These are phyloP conservation scores for Ceratobasidium sp. DNA, from an alignment of 1,284 basidiomycete genomes.

Conservation along the genomic window DNA sequence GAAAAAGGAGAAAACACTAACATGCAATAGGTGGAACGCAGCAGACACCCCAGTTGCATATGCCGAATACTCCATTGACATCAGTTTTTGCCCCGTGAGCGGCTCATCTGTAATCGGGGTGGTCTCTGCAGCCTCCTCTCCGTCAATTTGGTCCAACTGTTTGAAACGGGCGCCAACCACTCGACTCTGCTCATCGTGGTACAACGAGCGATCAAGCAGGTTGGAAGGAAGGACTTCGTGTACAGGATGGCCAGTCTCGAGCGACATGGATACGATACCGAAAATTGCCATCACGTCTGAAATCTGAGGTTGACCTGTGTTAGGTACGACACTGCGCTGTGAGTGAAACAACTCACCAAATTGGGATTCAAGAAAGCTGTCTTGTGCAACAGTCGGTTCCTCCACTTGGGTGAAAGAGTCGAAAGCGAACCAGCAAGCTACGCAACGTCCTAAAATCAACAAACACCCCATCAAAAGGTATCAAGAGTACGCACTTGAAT, in stretches of 20 bases:
- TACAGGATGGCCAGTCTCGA: slow-evolving; percentile 61
- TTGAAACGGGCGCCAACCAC: slow-evolving; percentile 25
- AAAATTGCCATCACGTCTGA: slow-evolving; percentile 61
- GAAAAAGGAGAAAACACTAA: slow-evolving; percentile 49
- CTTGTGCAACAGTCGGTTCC: slow-evolving; percentile 56
- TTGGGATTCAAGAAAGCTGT: slow-evolving; percentile 63
- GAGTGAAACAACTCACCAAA: slow-evolving; percentile 54
- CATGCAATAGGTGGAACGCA: slow-evolving; percentile 59
- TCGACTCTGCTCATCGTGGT: slow-evolving; percentile 53
- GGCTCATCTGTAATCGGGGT: slow-evolving; percentile 45
- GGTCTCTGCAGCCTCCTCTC: slow-evolving; percentile 44
- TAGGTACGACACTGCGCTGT: slow-evolving; percentile 49
- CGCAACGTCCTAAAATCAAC: slow-evolving; percentile 22
- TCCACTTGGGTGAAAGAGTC: slow-evolving; percentile 57
- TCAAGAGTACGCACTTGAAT: slow-evolving; percentile 54
- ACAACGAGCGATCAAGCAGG: slow-evolving; percentile 59
- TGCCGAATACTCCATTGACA: slow-evolving; percentile 59
- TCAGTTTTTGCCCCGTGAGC: slow-evolving; percentile 50
- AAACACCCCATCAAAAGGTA: background rate
- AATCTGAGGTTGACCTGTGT: slow-evolving; percentile 53
- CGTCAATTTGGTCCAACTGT: slow-evolving; percentile 25
- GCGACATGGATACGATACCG: slow-evolving; percentile 60
- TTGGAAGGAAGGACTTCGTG: slow-evolving; percentile 60
- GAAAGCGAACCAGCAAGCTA: slow-evolving; percentile 59
- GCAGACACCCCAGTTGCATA: slow-evolving; percentile 61